A percentile compares a stretch with the other conserved stretches of the same genome.
Evolutionary conservation across 225 moss, liverwort and hornwort species (phyloP).

Genomic region (Marchantia polymorpha): DNA sequence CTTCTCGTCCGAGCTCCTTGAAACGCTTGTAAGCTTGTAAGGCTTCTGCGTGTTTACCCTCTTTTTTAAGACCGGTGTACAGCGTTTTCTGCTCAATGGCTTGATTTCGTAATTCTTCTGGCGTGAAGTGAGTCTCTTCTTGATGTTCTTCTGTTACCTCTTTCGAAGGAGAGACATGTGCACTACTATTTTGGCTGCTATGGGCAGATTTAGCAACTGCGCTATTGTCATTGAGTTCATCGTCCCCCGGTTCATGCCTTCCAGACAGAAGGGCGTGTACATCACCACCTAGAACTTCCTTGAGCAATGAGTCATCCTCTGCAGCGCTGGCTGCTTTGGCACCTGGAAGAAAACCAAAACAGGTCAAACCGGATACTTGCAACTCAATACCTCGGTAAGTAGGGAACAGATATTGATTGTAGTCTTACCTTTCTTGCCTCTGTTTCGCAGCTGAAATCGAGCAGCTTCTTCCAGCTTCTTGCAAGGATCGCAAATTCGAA

Average conservation of each 20-base stretch:
- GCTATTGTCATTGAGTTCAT: conserved; percentile 25
- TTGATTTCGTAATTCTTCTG: conserved; percentile 58
- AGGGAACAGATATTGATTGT: not conserved
- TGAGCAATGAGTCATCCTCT: conserved; percentile 60
- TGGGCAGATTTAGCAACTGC: conserved; percentile 8
- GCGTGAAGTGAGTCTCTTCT: conserved; percentile 49
- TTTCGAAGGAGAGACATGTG: conserved; percentile 27
- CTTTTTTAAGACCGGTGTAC: conserved; percentile 64
- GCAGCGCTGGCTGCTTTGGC: conserved; percentile 50
- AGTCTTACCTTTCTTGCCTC: conserved; percentile 72
- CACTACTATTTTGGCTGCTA: conserved; percentile 37
- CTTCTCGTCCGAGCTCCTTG: conserved; percentile 88
- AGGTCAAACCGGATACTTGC: not conserved
- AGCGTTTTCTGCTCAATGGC: conserved; percentile 76
- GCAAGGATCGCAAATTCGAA: conserved; percentile 88
- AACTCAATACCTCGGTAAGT: conserved; percentile 10
- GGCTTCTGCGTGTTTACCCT: conserved; percentile 78
- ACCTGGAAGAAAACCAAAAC: conserved; percentile 37
- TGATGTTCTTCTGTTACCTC: conserved; percentile 33
- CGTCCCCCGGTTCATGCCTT: conserved; percentile 18
- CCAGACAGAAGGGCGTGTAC: conserved; percentile 28
- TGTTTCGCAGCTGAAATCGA: conserved; percentile 66
- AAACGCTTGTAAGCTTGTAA: conserved; percentile 85
- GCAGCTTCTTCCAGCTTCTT: conserved; percentile 80
- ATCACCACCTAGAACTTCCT: conserved; percentile 49